These are phyloP conservation scores for Actinomortierella wolfii DNA, from an alignment of 371 early-diverging fungal genomes.

Conservation along the genomic window DNA sequence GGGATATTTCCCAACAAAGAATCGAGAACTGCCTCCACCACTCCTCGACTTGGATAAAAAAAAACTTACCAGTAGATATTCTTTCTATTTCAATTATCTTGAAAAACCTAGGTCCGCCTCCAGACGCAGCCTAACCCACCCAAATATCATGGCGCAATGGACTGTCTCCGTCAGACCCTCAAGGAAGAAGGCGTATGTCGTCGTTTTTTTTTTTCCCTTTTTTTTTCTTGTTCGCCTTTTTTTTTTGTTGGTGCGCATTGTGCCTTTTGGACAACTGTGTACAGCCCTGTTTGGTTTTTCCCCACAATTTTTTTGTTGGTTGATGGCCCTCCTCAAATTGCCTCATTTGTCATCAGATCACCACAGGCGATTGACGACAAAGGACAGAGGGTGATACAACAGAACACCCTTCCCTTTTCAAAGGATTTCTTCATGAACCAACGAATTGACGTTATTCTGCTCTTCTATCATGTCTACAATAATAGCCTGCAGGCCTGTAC, in stretches of 20 bases:
- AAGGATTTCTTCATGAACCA: too few relatives aligned
- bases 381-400: neutral
- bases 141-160: conserved; percentile 71
- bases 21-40: too few relatives aligned
- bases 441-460: too few relatives aligned
- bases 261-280: neutral
- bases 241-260: neutral
- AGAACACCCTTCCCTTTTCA: too few relatives aligned
- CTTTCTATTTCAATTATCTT: too few relatives aligned
- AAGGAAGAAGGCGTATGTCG: conserved; percentile 73
- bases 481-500: conserved; percentile 73
- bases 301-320: neutral
- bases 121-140: conserved; percentile 78
- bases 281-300: too few relatives aligned
- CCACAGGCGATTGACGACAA: neutral
- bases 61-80: too few relatives aligned
- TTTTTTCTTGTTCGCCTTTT: neutral
- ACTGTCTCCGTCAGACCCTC: conserved; percentile 73
- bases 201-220: neutral
- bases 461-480: neutral
- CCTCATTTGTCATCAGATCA: neutral
- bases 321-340: too few relatives aligned
- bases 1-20: too few relatives aligned
- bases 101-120: conserved; percentile 72
- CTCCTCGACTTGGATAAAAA: too few relatives aligned